Evolutionary conservation across 2,329 filamentous ascomycete species (phyloP), one percentile per base, ranked within the genome.

Genomic region (Fusarium xylarioides): DNA sequence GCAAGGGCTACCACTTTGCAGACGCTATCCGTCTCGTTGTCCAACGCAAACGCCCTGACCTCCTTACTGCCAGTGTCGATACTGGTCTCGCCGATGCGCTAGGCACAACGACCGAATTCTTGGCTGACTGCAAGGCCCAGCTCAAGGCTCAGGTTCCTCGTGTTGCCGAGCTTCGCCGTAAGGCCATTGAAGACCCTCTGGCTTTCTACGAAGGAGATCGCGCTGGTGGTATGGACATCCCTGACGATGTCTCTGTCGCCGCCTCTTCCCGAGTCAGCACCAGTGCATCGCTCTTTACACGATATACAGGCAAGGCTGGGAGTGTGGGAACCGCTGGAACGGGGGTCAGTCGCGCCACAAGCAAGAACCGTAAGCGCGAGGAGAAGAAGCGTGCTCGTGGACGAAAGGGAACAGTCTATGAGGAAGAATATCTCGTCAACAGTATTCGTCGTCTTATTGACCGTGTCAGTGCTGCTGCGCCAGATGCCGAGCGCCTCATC

Each of bases 371-470:
- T 58, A 88, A 92, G 30, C 88, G 95, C 26, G 96, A 99, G 82
- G 96, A 99, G 86, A 91, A 97, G 81, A 99, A 99, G 88, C 91
- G 95, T 21, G 96, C 96, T 1, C 87, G 94, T 12, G 96, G 96
- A 30, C 95, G 97, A 81, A 98, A 98, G 85, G 96, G 96, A 16
- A 97, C 94, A 21, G 93, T 99, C 10, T 99, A 99, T 81, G 96
- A 99, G 82, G 95, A 98, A 80, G 96, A 98, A 82, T 99, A 99
- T 81, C 89, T 99, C 10, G 91, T 97, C 66, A 96, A 95, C 81
- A 95, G 92, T 75, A 91, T 98, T 40, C 89, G 92, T 18, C 87
- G 96, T 30, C 86, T 99, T 38, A 89, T 97, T 19, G 94, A 97
- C 80, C 88, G 95, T 40, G 90, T 97, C 28, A 94, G 95, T 80